Percentiles rank a stretch among this genome's conserved stretches.
Evolutionary conservation across 2,329 filamentous ascomycete species (phyloP).

Genomic region (Cladosporium colombiae): DNA sequence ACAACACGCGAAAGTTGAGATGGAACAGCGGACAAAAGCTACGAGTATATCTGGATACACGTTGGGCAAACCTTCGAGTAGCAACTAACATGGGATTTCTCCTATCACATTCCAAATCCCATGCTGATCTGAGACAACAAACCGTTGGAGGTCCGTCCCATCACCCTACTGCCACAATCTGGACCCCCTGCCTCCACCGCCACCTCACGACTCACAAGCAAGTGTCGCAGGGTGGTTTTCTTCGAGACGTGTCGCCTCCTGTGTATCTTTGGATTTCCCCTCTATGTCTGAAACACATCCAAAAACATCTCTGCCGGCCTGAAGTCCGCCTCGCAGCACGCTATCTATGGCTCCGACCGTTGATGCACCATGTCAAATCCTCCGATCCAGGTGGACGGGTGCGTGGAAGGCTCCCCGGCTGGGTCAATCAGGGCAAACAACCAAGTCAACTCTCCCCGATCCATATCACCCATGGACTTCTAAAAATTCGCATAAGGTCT

Average conservation of each 20-base stretch:
- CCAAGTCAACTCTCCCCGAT: neutral
- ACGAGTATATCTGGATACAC: neutral
- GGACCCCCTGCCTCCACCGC: slow-evolving; percentile 9
- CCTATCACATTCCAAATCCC: neutral
- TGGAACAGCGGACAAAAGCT: neutral
- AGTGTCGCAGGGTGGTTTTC: neutral
- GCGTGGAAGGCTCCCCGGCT: neutral
- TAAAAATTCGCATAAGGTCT: neutral
- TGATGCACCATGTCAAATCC: neutral
- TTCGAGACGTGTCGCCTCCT: neutral
- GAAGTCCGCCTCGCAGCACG: neutral
- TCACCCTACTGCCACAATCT: neutral
- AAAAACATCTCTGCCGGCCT: neutral
- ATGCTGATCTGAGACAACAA: neutral
- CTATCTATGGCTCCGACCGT: neutral
- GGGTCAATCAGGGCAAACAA: neutral
- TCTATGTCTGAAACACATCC: neutral
- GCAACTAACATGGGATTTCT: neutral
- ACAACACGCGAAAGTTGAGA: neutral
- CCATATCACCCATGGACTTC: neutral
- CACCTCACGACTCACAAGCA: neutral
- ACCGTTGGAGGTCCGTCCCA: neutral
- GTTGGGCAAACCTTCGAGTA: neutral
- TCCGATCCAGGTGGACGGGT: neutral
- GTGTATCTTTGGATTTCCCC: neutral